Conservation (phyloP, 768 basidiomycete genomes). For the Tricholoma matsutake region DNA sequence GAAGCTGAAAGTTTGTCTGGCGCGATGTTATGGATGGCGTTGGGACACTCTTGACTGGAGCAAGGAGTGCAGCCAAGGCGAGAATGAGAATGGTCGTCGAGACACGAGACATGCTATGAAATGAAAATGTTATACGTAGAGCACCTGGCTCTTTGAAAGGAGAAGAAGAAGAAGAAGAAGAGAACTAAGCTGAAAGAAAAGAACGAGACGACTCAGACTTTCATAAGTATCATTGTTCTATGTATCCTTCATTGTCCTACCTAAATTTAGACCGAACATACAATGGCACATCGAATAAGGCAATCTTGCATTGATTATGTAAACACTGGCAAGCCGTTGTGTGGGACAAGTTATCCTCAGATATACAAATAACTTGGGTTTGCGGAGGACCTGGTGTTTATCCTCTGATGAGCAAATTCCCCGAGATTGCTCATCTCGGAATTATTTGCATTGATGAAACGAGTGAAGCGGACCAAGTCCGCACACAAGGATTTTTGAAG, state of each 20-base stretch:
- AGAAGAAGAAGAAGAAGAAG: neutral
- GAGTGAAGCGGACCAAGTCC: too few species aligned
- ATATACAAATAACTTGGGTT: too few species aligned
- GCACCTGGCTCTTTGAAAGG: slow-evolving; percentile 19
- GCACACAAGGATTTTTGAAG: too few species aligned
- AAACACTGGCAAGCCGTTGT: too few species aligned
- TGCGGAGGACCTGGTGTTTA: too few species aligned
- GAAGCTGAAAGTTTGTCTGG: slow-evolving; percentile 17
- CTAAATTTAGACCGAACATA: neutral
- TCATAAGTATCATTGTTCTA: too few species aligned
- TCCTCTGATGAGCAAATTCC: too few species aligned
- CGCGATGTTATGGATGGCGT: slow-evolving; percentile 25
- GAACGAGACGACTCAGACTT: neutral
- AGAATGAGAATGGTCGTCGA: slow-evolving; percentile 15
- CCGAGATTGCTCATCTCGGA: too few species aligned
- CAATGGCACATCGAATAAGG: too few species aligned
- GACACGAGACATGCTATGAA: slow-evolving; percentile 8
- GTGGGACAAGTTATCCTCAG: too few species aligned
- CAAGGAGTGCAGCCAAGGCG: slow-evolving; percentile 21
- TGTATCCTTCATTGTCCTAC: neutral
- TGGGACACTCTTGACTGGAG: slow-evolving; percentile 35
- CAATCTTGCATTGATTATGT: too few species aligned
- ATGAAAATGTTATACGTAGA: slow-evolving; percentile 3
- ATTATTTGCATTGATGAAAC: too few species aligned
- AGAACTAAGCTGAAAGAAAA: neutral